Conservation (phyloP, 169 alveolate genomes). For the Babesia sp. region DNA sequence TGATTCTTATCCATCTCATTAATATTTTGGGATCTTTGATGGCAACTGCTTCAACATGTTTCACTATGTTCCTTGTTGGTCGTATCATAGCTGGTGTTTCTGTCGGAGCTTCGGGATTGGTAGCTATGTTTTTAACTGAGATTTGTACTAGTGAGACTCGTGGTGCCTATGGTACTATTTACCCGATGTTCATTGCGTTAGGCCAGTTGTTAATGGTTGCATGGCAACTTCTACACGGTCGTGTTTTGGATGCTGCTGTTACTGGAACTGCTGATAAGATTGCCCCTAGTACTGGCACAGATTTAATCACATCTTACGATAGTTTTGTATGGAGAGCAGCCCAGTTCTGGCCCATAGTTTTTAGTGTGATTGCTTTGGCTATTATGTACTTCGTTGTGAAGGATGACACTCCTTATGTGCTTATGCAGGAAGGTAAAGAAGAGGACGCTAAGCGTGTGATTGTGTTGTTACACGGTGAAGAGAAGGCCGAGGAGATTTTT, state of each 20-base stretch:
- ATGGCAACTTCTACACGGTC: constrained; percentile 75
- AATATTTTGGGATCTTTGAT: constrained; percentile 64
- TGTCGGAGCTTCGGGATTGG: constrained; percentile 81
- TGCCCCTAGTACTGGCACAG: no score
- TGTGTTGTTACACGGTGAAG: constrained; percentile 68
- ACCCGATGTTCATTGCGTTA: constrained; percentile 79
- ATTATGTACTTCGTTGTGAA: constrained; percentile 50
- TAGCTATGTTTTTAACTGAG: constrained; percentile 82
- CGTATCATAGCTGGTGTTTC: constrained; percentile 80
- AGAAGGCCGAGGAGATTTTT: constrained; percentile 52
- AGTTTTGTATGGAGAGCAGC: constrained; percentile 70
- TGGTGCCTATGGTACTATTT: constrained; percentile 76
- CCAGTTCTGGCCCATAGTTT: constrained; percentile 66
- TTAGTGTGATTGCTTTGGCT: constrained; percentile 58
- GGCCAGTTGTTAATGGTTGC: constrained; percentile 79
- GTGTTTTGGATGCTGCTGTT: constrained; percentile 17
- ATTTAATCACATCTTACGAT: constrained; percentile 26
- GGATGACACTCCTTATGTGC: constrained; percentile 72
- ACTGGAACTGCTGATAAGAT: background rate
- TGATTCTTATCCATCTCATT: constrained; percentile 59
- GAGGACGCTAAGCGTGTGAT: constrained; percentile 70
- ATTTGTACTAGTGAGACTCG: constrained; percentile 76
- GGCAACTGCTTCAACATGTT: constrained; percentile 66
- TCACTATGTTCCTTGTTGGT: constrained; percentile 72
- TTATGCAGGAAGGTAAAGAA: constrained; percentile 64